Evolutionary conservation across 805 yeast species (phyloP), one percentile per base, ranked within the genome.

Genomic region (Saitoella complicata): DNA sequence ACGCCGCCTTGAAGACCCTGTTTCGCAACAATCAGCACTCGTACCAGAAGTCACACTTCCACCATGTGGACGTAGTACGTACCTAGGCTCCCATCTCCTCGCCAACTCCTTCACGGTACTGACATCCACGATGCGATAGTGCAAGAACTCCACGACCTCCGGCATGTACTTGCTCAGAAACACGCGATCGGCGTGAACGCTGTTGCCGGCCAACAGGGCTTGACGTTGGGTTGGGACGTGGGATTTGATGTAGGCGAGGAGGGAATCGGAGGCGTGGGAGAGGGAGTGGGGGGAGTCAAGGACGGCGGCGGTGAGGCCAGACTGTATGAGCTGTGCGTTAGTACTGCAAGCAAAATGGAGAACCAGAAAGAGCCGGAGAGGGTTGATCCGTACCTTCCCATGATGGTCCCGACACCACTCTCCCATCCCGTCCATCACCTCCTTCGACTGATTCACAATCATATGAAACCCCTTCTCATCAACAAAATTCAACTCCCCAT

Each of bases 351-450:
- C 10, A 2, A 12, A 4, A 31, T 32, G n/a, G 4, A 33, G 13
- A 29, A 3, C 21, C 10, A 37, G 11, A 12, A 37, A 37, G 11
- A 13, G 7, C 21, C 41, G 32, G n/a, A 7, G 9, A 31, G 32
- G 32, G 6, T 12, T 29, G 6, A 43, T 43, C 30, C 73, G 65
- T 5, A 70, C 65, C 42, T 62, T 58, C 1, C 83, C 84, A 60
- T 88, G 98, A 44, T 82, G 94, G 3, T 71, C 66, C 8, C 72
- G 64, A 63, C 97, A 88, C 97, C 97, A 91, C 40, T 76, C 80
- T 58, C 75, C 71, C 97, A 91, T 91, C 3, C 59, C 55, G 50
- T 77, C 80, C 68, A 91, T 66, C 1, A 67, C 65, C 6, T 62
- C 63, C 45, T 75, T 66, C 33, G 80, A 78, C 50, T 72, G 76